Evolutionary conservation across 2,329 filamentous ascomycete genomes (phyloP), one percentile per base, ranked within the genome.

Genomic region (Pestalotiopsis sp.): DNA sequence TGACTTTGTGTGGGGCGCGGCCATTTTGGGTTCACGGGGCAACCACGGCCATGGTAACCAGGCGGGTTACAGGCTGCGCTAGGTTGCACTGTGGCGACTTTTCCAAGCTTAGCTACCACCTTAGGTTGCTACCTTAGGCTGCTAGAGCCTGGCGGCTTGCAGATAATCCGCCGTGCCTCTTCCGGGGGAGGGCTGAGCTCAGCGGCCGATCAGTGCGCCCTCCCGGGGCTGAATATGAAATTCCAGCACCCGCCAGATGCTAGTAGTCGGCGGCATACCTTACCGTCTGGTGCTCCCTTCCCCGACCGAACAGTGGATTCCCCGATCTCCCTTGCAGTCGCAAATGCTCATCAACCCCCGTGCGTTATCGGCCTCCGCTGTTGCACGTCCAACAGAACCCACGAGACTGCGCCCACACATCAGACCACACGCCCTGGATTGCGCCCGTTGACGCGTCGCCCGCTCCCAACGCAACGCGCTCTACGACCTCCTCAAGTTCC

Each of bases 21-120:
- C 25, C 25, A 12, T n/a, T 12, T 13, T 41, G 52, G 73, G 75
- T 61, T 72, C 69, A 68, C 70, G 72, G 74, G 73, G 74, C 74
- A 75, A 75, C 74, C 61, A 52, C 38, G 45, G 36, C 38, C 11
- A 25, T 14, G 41, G 41, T 49, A n/a, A 52, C 45, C 45, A n/a
- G 45, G 45, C 7, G 6, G 20, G 7, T 20, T 52, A 17, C 41
- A 49, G n/a, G 45, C 31, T 36, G 7, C 31, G 31, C 31, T 36
- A 36, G 31, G 31, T 36, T 36, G 31, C 31, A 9, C 31, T 36
- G 31, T 36, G 31, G 31, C 31, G 31, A 36, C 31, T 9, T 36
- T 36, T 7, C 31, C 31, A 36, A 36, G 31, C 7, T 36, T 36
- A 7, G 31, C 31, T 36, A 7, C 31, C 31, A 36, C 31, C 31